phyloP scores from a whole-genome alignment of 176 grass and related monocot genomes.

The Dendrocalamus sinicus region DNA sequence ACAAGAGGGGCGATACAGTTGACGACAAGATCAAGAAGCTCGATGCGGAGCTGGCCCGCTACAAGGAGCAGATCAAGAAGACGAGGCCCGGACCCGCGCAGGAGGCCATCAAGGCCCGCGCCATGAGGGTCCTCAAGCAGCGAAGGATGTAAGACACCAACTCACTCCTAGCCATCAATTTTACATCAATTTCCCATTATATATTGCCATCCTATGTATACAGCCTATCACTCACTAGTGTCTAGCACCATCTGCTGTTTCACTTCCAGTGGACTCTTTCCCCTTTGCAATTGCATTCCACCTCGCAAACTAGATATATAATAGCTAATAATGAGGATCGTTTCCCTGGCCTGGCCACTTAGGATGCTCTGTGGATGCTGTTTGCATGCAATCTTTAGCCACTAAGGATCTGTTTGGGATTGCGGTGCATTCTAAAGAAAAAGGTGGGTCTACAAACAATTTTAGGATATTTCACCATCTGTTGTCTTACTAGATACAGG shows the following conservation, averaged over 20 bases:
- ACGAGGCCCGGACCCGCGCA: constrained; percentile 90
- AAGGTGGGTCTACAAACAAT: background rate
- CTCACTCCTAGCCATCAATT: background rate
- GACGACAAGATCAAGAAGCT: constrained; percentile 97
- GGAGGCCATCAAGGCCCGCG: constrained; percentile 89
- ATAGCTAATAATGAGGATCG: background rate
- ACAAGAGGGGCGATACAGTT: constrained; percentile 81
- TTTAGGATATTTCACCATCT: background rate
- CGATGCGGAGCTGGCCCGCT: constrained; percentile 81
- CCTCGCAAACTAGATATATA: background rate
- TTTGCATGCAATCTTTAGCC: background rate
- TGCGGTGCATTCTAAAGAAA: background rate
- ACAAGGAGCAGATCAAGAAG: constrained; percentile 98
- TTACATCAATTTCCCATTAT: background rate
- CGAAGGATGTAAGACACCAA: constrained; percentile 66
- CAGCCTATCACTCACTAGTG: background rate
- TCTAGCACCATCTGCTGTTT: background rate
- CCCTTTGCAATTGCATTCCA: background rate
- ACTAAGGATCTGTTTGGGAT: background rate
- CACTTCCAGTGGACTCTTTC: background rate
- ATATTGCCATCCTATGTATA: background rate
- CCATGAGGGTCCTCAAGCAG: constrained; percentile 97
- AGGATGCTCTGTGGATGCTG: background rate
- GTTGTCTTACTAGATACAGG: background rate
- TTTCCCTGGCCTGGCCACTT: background rate